phyloP scores from a whole-genome alignment of 2,329 filamentous ascomycete species.

The Chaetomiaceae sp. region DNA sequence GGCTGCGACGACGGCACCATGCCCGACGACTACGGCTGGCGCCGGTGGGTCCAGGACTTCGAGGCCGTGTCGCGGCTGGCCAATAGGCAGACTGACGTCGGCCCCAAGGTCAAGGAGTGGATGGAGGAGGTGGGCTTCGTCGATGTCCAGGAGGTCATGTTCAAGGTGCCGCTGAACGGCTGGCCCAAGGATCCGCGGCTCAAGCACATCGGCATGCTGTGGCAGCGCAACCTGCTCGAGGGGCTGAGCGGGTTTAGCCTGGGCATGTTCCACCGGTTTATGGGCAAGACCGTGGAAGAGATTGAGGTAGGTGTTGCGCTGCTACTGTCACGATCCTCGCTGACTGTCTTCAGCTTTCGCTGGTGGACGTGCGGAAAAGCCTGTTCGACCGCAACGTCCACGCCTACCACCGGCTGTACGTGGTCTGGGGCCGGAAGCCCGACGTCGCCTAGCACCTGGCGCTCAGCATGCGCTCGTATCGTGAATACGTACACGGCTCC shows the following conservation, averaged over 20 bases:
- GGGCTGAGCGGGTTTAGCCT: constrained; percentile 30
- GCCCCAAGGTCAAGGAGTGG: constrained; percentile 22
- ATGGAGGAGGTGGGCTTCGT: constrained; percentile 28
- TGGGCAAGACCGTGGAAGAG: constrained; percentile 37
- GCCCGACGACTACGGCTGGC: constrained; percentile 12
- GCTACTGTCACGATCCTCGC: not conserved
- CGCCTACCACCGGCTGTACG: constrained; percentile 43
- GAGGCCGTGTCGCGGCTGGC: constrained; percentile 12
- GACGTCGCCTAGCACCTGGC: constrained; percentile 1
- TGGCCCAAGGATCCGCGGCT: constrained; percentile 28
- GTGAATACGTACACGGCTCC: no score
- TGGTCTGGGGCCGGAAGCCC: constrained; percentile 48
- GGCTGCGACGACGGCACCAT: constrained; percentile 27
- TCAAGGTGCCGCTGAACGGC: constrained; percentile 30
- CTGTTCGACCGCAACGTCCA: constrained; percentile 42
- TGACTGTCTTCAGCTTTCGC: constrained; percentile 34
- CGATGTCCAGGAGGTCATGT: constrained; percentile 26
- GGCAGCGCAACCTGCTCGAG: constrained; percentile 26
- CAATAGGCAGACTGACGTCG: constrained; percentile 19
- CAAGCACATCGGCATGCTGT: constrained; percentile 30
- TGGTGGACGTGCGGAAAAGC: constrained; percentile 44
- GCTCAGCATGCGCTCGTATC: no score
- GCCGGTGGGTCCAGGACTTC: constrained; percentile 22
- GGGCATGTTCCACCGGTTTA: constrained; percentile 29
- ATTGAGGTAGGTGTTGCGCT: constrained; percentile 39